These are phyloP conservation scores for Odontarrhena argentea DNA, from an alignment of 345 rosid genomes.

Conservation along the genomic window DNA sequence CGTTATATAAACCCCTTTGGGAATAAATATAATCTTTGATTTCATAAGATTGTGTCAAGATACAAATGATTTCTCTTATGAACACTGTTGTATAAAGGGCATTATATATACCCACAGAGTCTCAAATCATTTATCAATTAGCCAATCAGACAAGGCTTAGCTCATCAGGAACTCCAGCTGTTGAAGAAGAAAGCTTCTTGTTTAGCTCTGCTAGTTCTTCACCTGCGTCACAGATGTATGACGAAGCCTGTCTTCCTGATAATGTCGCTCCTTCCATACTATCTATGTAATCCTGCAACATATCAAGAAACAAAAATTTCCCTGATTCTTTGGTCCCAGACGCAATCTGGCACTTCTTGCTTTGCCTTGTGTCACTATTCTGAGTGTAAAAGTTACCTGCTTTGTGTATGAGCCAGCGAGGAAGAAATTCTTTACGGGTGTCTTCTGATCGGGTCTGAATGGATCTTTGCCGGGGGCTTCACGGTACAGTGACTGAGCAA, in stretches of 20 bases:
- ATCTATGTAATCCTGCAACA: conserved; percentile 89
- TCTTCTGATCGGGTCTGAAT: conserved; percentile 94
- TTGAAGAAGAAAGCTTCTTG: conserved; percentile 57
- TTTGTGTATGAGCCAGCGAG: conserved; percentile 95
- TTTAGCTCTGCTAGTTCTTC: conserved; percentile 73
- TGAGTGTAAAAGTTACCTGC: conserved; percentile 57
- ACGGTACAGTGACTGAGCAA: conserved; percentile 89
- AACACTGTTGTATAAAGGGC: conserved; percentile 24
- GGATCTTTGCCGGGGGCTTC: conserved; percentile 98
- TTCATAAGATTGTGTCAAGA: conserved; percentile 7
- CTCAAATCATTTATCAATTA: conserved; percentile 3
- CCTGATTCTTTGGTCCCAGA: not conserved
- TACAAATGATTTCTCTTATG: conserved; percentile 16
- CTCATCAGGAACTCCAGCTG: conserved; percentile 51
- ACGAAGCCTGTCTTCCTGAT: conserved; percentile 92
- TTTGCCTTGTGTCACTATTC: not conserved
- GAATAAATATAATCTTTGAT: conserved; percentile 9
- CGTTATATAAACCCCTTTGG: not conserved
- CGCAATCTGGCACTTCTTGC: conserved; percentile 1
- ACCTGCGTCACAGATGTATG: conserved; percentile 81
- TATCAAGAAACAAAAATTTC: conserved; percentile 1
- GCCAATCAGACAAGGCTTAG: conserved; percentile 62
- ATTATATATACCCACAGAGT: conserved; percentile 14
- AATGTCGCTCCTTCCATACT: conserved; percentile 98
- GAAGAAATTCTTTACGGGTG: conserved; percentile 88